A percentile compares a stretch with the other conserved stretches of the same genome.
phyloP scores from a whole-genome alignment of 345 rosid species.

The Ceriops tagal region DNA sequence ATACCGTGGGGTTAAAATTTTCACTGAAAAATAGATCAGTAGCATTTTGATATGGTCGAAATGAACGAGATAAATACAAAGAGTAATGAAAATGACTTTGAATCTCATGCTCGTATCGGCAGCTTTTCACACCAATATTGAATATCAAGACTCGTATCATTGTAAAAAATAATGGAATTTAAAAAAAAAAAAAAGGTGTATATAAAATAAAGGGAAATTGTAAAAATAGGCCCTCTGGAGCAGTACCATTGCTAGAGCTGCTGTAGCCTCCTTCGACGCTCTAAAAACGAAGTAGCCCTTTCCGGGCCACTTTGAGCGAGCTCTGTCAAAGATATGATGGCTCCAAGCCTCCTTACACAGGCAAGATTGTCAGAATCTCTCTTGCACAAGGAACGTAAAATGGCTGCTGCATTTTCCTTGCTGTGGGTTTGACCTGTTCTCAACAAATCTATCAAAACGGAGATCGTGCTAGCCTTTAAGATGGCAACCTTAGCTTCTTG shows the following conservation, averaged over 20 bases:
- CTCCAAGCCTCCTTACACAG: constrained; percentile 72
- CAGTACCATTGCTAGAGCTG: constrained; percentile 31
- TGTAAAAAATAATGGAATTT: constrained; percentile 36
- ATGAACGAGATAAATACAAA: constrained; percentile 28
- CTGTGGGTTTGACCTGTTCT: constrained; percentile 61
- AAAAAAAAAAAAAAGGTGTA: background rate
- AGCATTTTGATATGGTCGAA: constrained; percentile 30
- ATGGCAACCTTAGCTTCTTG: constrained; percentile 70
- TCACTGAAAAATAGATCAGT: constrained; percentile 18
- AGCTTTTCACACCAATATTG: constrained; percentile 15
- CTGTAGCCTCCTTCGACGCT: constrained; percentile 53
- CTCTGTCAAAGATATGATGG: constrained; percentile 71
- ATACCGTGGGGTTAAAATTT: constrained; percentile 1
- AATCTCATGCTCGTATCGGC: constrained; percentile 35
- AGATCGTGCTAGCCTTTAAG: constrained; percentile 59
- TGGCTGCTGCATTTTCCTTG: constrained; percentile 84
- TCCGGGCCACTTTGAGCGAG: constrained; percentile 79
- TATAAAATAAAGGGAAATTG: constrained; percentile 1
- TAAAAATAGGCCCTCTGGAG: constrained; percentile 15
- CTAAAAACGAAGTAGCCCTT: constrained; percentile 77
- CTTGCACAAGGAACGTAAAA: constrained; percentile 79
- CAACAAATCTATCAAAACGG: constrained; percentile 55
- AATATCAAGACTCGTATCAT: constrained; percentile 13
- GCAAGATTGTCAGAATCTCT: constrained; percentile 68
- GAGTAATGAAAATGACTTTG: constrained; percentile 28